Evolutionary conservation across 2,329 filamentous ascomycete species (phyloP).

Genomic region (Pseudogymnoascus sp.): DNA sequence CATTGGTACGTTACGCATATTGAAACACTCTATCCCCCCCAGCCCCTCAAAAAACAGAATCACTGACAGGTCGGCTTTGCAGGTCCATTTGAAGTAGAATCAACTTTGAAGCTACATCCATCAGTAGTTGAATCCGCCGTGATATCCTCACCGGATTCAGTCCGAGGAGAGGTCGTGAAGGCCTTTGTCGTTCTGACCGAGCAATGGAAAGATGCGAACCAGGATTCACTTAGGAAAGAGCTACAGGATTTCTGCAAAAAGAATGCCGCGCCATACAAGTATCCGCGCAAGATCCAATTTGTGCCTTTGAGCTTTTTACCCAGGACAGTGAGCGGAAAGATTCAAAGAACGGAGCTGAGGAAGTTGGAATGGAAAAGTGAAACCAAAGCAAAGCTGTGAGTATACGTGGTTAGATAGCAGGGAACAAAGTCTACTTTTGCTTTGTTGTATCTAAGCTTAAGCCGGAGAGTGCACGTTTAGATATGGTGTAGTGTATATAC

Average conservation of each 20-base stretch:
- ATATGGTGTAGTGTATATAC: background rate
- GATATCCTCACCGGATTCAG: conserved; percentile 31
- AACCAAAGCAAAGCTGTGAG: background rate
- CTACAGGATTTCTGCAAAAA: conserved; percentile 34
- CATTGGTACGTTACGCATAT: conserved; percentile 22
- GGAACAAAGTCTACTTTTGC: background rate
- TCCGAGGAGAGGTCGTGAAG: conserved; percentile 33
- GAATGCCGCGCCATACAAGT: conserved; percentile 35
- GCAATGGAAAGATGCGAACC: conserved; percentile 16
- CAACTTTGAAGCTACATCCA: conserved; percentile 32
- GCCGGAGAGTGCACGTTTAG: background rate
- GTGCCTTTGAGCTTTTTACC: conserved; percentile 31
- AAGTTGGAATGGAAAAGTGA: conserved; percentile 28
- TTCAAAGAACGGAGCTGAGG: conserved; percentile 30
- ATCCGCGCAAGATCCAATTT: conserved; percentile 33
- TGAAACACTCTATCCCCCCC: background rate
- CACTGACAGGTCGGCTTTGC: background rate
- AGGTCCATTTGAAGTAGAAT: conserved; percentile 36
- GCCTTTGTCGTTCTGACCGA: conserved; percentile 32
- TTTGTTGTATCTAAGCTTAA: background rate
- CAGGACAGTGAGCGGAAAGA: conserved; percentile 33
- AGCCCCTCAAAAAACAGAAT: background rate
- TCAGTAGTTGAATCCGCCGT: conserved; percentile 33
- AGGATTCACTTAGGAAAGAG: conserved; percentile 24
- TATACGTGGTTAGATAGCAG: background rate